Percentiles rank a stretch among this genome's conserved stretches.
phyloP scores from a whole-genome alignment of 2,329 filamentous ascomycete species.

The Xylariaceae sp. region DNA sequence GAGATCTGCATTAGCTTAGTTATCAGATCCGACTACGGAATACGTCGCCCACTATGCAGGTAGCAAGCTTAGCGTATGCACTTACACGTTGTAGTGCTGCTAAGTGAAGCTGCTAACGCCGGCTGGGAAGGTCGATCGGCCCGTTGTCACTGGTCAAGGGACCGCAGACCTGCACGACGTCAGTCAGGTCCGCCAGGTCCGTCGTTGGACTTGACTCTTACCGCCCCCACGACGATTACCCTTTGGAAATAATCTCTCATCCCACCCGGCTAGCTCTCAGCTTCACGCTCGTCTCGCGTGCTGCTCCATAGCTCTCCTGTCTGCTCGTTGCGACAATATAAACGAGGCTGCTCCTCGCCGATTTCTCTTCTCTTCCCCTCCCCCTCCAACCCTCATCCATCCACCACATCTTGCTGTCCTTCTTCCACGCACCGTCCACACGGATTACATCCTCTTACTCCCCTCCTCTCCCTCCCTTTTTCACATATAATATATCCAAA shows the following conservation, averaged over 20 bases:
- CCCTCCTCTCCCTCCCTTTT: too few species aligned
- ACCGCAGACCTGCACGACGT: neutral
- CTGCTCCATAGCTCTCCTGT: neutral
- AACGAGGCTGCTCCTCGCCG: neutral
- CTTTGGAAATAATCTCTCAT: neutral
- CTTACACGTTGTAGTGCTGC: neutral
- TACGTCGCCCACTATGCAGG: neutral
- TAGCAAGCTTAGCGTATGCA: neutral
- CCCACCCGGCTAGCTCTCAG: neutral
- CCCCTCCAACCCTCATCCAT: neutral
- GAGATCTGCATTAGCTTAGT: neutral
- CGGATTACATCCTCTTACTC: neutral
- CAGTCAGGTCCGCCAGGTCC: neutral
- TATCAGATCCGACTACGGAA: neutral
- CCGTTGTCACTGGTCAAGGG: neutral
- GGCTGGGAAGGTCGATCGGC: neutral
- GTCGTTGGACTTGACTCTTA: neutral
- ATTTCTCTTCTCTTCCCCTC: neutral
- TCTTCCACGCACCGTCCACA: neutral
- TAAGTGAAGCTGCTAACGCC: neutral
- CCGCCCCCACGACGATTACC: neutral
- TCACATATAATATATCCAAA: neutral
- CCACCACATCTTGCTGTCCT: neutral
- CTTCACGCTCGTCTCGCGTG: neutral
- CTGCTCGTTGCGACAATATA: neutral